Percentiles rank a stretch among this genome's conserved stretches.
Conservation (phyloP, 2,329 filamentous ascomycete genomes). For the Aspergillus sp. region DNA sequence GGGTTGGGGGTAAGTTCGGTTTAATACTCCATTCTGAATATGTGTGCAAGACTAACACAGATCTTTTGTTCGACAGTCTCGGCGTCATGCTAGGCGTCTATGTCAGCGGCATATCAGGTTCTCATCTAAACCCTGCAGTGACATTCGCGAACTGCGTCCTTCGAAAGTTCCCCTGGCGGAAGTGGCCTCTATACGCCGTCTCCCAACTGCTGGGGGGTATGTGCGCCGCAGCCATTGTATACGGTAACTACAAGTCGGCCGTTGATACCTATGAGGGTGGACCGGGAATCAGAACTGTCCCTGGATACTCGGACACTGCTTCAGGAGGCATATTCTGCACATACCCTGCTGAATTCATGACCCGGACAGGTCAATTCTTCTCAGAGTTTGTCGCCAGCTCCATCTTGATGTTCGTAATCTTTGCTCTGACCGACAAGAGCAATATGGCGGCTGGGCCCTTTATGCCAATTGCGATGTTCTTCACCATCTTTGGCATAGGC, state of each 20-base stretch:
- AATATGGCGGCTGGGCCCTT: slow-evolving; percentile 56
- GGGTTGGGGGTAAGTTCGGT: slow-evolving; percentile 46
- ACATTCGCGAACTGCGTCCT: slow-evolving; percentile 69
- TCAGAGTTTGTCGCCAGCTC: slow-evolving; percentile 69
- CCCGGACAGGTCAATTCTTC: slow-evolving; percentile 67
- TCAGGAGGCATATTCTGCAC: slow-evolving; percentile 73
- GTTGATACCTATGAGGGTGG: slow-evolving; percentile 65
- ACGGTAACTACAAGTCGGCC: slow-evolving; percentile 64
- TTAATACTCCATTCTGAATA: neutral
- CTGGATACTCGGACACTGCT: slow-evolving; percentile 54
- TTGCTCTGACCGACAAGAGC: slow-evolving; percentile 58
- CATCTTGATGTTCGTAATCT: slow-evolving; percentile 71
- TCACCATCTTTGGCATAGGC: slow-evolving; percentile 71
- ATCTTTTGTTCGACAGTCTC: slow-evolving; percentile 44
- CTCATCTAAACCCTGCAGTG: slow-evolving; percentile 70
- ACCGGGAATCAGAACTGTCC: slow-evolving; percentile 61
- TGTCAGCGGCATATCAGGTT: slow-evolving; percentile 58
- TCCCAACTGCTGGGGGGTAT: slow-evolving; percentile 69
- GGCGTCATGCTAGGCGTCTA: slow-evolving; percentile 71
- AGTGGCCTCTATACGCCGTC: slow-evolving; percentile 66
- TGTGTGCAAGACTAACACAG: slow-evolving; percentile 6
- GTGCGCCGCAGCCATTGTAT: slow-evolving; percentile 59
- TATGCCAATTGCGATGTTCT: slow-evolving; percentile 65
- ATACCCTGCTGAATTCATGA: slow-evolving; percentile 64
- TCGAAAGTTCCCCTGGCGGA: slow-evolving; percentile 67